A percentile compares a stretch with the other conserved stretches of the same genome.
Conservation (phyloP, 208 protist species). For the Novymonas esmeraldas region DNA sequence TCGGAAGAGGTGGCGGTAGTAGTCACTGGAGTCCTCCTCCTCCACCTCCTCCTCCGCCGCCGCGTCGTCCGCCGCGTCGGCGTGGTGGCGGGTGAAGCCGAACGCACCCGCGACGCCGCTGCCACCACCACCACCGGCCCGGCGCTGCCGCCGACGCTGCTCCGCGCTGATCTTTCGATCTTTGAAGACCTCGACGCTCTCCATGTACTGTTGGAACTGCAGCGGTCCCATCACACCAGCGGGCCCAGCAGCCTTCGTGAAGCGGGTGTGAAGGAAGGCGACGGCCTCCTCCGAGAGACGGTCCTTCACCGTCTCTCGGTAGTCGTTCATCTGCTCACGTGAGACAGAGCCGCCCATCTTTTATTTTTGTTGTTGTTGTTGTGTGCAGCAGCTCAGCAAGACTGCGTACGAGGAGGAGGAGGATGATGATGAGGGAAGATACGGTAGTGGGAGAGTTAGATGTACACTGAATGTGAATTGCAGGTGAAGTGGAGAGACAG, state of each 20-base stretch:
- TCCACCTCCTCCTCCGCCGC: not conserved
- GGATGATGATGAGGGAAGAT: constrained; percentile 10
- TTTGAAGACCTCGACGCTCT: constrained; percentile 83
- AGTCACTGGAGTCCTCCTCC: constrained; percentile 41
- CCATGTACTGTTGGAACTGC: constrained; percentile 86
- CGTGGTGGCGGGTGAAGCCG: not conserved
- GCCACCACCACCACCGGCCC: too few relatives aligned
- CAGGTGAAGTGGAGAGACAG: too few relatives aligned
- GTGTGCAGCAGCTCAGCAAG: not conserved
- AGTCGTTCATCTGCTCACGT: constrained; percentile 80
- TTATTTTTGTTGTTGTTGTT: not conserved
- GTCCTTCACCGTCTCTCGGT: constrained; percentile 80
- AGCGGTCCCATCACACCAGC: constrained; percentile 75
- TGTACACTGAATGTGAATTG: not conserved
- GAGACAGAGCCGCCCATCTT: constrained; percentile 79
- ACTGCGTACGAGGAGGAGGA: not conserved
- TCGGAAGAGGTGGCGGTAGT: constrained; percentile 87
- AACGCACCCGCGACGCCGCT: constrained; percentile 6
- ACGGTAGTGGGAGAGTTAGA: not conserved
- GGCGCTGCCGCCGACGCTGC: constrained; percentile 22
- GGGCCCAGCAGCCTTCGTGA: constrained; percentile 76
- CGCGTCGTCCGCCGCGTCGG: not conserved
- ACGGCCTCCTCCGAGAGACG: constrained; percentile 86
- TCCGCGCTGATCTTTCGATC: constrained; percentile 43
- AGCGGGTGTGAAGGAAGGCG: constrained; percentile 76